phyloP scores from a whole-genome alignment of 2,329 filamentous ascomycete genomes.

The Stylonectria norvegica region DNA sequence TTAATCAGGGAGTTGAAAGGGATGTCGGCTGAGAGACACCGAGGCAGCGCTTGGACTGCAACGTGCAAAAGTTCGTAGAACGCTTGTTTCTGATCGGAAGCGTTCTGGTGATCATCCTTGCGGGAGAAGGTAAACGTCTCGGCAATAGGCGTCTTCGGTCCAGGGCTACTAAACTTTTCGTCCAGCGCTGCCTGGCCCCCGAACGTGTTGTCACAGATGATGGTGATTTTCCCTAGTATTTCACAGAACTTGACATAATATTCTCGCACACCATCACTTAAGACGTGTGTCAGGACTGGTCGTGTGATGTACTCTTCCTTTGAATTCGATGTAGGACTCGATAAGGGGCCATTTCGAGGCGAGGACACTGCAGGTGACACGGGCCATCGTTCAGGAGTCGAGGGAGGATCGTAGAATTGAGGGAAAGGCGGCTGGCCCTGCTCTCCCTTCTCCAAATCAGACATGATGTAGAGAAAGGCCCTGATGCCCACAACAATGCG shows the following conservation, averaged over 20 bases:
- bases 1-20: slow-evolving; percentile 94
- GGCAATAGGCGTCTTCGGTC: slow-evolving; percentile 90
- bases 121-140: slow-evolving; percentile 90
- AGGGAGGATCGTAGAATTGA: slow-evolving; percentile 51
- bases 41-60: slow-evolving; percentile 88
- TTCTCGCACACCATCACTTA: slow-evolving; percentile 75
- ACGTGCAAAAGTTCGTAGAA: slow-evolving; percentile 96
- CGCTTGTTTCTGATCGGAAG: slow-evolving; percentile 80
- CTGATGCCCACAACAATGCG: slow-evolving; percentile 96
- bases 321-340: slow-evolving; percentile 23
- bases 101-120: slow-evolving; percentile 70
- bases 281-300: slow-evolving; percentile 56
- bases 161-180: slow-evolving; percentile 85
- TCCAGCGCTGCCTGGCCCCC: slow-evolving; percentile 92
- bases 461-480: slow-evolving; percentile 88
- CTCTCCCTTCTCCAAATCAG: slow-evolving; percentile 83
- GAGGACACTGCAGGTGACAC: slow-evolving; percentile 39
- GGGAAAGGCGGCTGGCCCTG: slow-evolving; percentile 80
- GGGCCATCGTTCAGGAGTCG: slow-evolving; percentile 48
- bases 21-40: slow-evolving; percentile 88
- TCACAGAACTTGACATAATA: slow-evolving; percentile 92
- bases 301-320: slow-evolving; percentile 65
- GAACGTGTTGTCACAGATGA: slow-evolving; percentile 95
- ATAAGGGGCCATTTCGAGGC: slow-evolving; percentile 25
- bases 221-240: slow-evolving; percentile 90